Evolutionary conservation across 1,284 basidiomycete species (phyloP), one percentile per base, ranked within the genome.

Genomic region (Ustilago cynodontis): DNA sequence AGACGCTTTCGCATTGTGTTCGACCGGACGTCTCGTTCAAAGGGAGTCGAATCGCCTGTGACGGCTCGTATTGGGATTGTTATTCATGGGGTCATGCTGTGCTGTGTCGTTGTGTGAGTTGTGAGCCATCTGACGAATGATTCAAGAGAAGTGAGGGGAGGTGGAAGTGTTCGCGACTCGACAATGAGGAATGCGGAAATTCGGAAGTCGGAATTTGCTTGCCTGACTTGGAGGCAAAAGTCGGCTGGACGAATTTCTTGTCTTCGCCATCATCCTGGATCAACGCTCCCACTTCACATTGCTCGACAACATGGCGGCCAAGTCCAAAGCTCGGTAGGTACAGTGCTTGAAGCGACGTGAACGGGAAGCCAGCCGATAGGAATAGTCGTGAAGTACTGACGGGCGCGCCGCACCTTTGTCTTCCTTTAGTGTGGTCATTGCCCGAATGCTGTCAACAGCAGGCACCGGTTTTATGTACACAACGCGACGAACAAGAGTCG

Each of bases 391-490:
- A 29, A 18, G 16, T 45, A 28, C 37, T 60, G 47, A 60, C 49
- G 2, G 41, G 35, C n/a, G 31, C 29, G 52, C 26, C 2, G 33
- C n/a, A 29, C 41, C 13, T 8, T 11, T 29, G 47, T 22, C 49
- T 53, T 22, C 35, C 33, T 31, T 33, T 52, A 82, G 83, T 18
- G 78, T 85, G 41, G 73, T 85, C 35, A 82, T 85, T 29, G 82
- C 84, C n/a, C 78, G 84, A 20, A 71, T 85, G 53, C 39, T 85
- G 28, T 85, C 83, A 16, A 82, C 83, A 13, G 84, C 84, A 20
- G 84, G 84, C 31, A 84, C 84, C 6, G 83, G 84, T 0, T 85
- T 72, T 67, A 77, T 80, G 64, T 85, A 85, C 75, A 85, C 84
- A 33, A 85, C 82, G 13, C 69, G 77, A 16, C 61, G 84, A 50